Base-by-base conservation (phyloP, 2,329 filamentous ascomycete species). In the Beauveria scarabaeidicola region DNA sequence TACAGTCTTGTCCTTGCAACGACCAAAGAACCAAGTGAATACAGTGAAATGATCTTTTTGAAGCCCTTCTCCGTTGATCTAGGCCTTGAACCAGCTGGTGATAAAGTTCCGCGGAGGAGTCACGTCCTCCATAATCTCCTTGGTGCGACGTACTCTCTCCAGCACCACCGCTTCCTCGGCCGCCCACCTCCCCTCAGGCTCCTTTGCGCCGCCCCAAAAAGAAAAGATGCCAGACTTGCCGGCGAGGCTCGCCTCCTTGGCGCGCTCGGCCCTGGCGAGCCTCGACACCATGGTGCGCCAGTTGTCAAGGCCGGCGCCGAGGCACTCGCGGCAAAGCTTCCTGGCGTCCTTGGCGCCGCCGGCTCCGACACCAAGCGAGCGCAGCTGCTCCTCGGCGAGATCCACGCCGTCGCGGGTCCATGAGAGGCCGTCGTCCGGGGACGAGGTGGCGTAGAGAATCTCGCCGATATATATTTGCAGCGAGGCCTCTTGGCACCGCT, bases 391-490 rank as follows among this genome's bases (percentile, higher is more conserved):
- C 72, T 92, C 91, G 3, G 91, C 88, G 1, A 89, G 76, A 65
- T 92, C 88, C 36, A 96, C 90, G 27, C 88, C 91, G 63, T 96
- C 90, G 59, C 91, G 84, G 1, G 93, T 96, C 93, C 93, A 97
- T 6, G 86, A 85, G 2, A 97, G 78, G 0, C 91, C 93, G 62
- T 88, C 86, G 52, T 90, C 85, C 54, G 78, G 76, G 19, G 72
- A 74, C 1, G 69, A 66, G 5, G 82, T 82, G 0, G 90, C 83
- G 72, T 89, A 97, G 36, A 97, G 81, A 55, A 97, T 96, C 75
- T 97, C 93, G 61, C 93, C 93, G 63, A 97, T 93, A 72, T 96
- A 94, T 25, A 91, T 81, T 78, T 91, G 91, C 15, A 97, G 75
- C 0, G 85, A 90, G 3, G 91, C 91, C 72, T 97, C 92, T 64